These are phyloP conservation scores for Lentinula boryana DNA, from an alignment of 768 basidiomycete genomes.

Conservation along the genomic window DNA sequence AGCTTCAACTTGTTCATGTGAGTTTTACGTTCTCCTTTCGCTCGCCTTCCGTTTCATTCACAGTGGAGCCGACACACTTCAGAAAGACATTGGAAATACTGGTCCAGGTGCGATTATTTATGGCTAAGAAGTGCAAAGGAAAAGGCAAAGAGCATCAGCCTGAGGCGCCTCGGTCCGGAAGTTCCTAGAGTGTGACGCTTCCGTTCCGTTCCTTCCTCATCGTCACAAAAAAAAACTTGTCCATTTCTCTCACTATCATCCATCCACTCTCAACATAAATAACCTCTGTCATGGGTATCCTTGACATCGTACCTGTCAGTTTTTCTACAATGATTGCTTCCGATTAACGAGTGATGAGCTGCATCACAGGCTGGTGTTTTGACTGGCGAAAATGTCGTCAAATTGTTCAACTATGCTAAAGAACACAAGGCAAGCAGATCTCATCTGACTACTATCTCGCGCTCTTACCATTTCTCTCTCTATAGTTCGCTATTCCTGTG, in stretches of 20 bases:
- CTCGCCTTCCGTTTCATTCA: too few relatives aligned
- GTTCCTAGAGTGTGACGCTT: not conserved
- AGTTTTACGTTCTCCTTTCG: too few relatives aligned
- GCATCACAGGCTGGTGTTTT: constrained; percentile 78
- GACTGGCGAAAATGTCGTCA: constrained; percentile 92
- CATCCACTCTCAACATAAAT: not conserved
- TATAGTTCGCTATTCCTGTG: constrained; percentile 80
- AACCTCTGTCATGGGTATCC: constrained; percentile 58
- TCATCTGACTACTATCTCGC: constrained; percentile 5
- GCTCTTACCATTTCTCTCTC: constrained; percentile 7
- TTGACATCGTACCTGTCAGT: constrained; percentile 81
- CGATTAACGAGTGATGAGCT: not conserved
- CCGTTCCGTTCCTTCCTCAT: not conserved
- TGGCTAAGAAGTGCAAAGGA: too few relatives aligned
- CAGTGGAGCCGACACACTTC: too few relatives aligned
- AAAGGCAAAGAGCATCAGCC: too few relatives aligned
- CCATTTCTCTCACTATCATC: not conserved
- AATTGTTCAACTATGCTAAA: constrained; percentile 92
- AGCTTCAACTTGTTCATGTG: too few relatives aligned
- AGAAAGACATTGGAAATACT: too few relatives aligned
- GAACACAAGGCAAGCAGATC: constrained; percentile 62
- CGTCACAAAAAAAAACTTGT: not conserved
- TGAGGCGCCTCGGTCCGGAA: too few relatives aligned
- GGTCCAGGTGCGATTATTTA: too few relatives aligned
- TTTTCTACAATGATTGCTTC: not conserved